Percentiles rank a stretch among this genome's conserved stretches.
These are phyloP conservation scores for Parachaetomium inaequale DNA, from an alignment of 495 filamentous ascomycete species.

Conservation along the genomic window DNA sequence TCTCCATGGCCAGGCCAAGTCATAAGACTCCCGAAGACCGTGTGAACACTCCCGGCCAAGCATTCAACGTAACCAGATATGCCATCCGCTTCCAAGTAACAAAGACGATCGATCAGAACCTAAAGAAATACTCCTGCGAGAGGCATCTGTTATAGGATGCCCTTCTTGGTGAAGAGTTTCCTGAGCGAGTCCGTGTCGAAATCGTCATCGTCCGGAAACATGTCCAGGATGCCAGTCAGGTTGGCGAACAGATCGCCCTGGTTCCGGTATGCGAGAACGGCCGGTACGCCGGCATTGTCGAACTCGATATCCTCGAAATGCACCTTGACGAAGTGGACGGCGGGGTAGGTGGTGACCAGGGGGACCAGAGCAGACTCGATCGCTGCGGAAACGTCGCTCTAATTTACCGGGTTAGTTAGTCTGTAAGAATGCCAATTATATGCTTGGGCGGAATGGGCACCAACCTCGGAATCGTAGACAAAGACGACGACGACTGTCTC, in stretches of 20 bases:
- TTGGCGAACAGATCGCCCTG: slow-evolving; percentile 87
- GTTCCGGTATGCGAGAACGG: slow-evolving; percentile 80
- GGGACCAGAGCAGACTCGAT: slow-evolving; percentile 73
- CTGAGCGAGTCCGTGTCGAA: slow-evolving; percentile 51
- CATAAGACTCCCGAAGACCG: background rate
- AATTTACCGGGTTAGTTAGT: slow-evolving; percentile 21
- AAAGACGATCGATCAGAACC: background rate
- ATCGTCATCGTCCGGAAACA: slow-evolving; percentile 66
- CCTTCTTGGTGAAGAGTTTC: slow-evolving; percentile 45
- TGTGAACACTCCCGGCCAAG: background rate
- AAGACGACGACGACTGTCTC: slow-evolving; percentile 91
- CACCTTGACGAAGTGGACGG: slow-evolving; percentile 83
- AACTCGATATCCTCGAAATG: slow-evolving; percentile 94
- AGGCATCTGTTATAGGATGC: slow-evolving; percentile 39
- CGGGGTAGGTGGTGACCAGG: slow-evolving; percentile 63
- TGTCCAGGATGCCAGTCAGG: slow-evolving; percentile 77
- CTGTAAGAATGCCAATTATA: background rate
- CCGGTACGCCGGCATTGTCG: slow-evolving; percentile 83
- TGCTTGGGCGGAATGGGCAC: slow-evolving; percentile 24
- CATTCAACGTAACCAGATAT: background rate
- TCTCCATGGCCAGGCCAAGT: background rate
- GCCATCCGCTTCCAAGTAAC: background rate
- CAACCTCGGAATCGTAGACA: slow-evolving; percentile 86
- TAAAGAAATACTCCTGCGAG: background rate
- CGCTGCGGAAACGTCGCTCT: slow-evolving; percentile 71